Base-by-base conservation (phyloP, 495 filamentous ascomycete genomes). In the Hypoxylon lienhwacheense region DNA sequence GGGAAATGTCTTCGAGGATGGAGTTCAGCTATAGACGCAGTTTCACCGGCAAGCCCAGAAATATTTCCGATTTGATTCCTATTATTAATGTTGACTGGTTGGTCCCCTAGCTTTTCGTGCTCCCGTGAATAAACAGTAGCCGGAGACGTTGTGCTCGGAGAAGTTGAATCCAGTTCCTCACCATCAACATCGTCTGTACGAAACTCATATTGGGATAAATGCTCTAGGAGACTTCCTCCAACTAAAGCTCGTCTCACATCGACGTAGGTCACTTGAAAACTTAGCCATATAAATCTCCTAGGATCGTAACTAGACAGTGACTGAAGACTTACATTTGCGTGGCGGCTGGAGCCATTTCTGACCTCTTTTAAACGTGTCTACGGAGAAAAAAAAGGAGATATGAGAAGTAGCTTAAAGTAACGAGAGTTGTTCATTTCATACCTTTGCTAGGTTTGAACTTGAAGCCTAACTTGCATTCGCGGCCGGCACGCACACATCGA, bases 401-500 rank as follows among this genome's bases (percentile, higher is more conserved):
- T 60, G 14, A 60, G 53, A 24, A 21, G 26, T 14, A 8, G 28
- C 8, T n/a, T 11, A 8, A n/a, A 25, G 37, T 7, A 11, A 24
- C 47, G 4, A 36, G 31, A 21, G 22, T 7, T 10, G 7, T 31
- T 33, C 11, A 10, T 26, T 33, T n/a, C 22, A 14, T 58, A 53
- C 65, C 62, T 57, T 49, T 67, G 26, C 55, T 63, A 17, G 55
- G 51, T 34, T 67, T 67, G 58, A 67, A 67, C 24, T 65, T 65
- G 52, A 67, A 67, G 44, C 57, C 52, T 4, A 67, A 17, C 34
- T 52, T 64, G 50, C 65, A 68, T 14, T 66, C 65, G 55, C 63
- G 65, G 37, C 59, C 55, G 16, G 63, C 63, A 35, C 60, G 63
- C 8, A 54, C 59, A 31, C 74, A 77, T 25, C 72, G 67, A 47